Base-by-base conservation (phyloP, 768 basidiomycete species). In the Suillus americanus region DNA sequence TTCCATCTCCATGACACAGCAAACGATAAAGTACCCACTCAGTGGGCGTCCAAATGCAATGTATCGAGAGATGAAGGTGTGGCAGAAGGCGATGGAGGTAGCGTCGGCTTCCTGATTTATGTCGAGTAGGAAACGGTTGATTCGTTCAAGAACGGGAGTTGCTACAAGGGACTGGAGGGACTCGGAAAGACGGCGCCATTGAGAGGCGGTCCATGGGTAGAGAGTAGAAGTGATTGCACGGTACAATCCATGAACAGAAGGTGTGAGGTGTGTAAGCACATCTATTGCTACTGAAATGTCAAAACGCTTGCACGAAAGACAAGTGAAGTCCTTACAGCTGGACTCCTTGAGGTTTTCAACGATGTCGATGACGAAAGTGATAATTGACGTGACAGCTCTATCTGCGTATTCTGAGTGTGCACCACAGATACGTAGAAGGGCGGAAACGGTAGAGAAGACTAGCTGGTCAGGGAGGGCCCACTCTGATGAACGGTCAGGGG, bases 381-480 rank as follows among this genome's bases (percentile, higher is more conserved):
- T 81, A 43, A 95, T 88, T 7, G 89, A 83, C n/a, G 77, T 70
- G 16, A 87, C 83, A 9, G 87, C 84, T 23, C 73, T 76, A 16
- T 80, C 78, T 18, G 83, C 79, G 67, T 86, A 82, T 60, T 83
- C 75, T 0, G 79, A 73, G 75, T 89, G 81, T 20, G 79, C 73
- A 51, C 81, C 83, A 25, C 90, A 86, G 25, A 94, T 78, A 60
- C 86, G 81, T 53, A 96, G 80, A 9, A 94, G 78, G 13, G 93
- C 90, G 5, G 89, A 90, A 28, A 93, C 83, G 4, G 89, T 92
- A 1, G 90, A 88, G 71, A 83, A 91, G 1, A 92, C 89, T 46
- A 96, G 83, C 71, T 94, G 91, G 75, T 96, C 92, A 43, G 94
- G 89, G 38, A 93, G 81, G 3, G 93, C 85, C 93, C 93, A 95